These are phyloP conservation scores for Linnemannia hyalina DNA, from an alignment of 192 early-diverging fungal genomes.

Conservation along the genomic window DNA sequence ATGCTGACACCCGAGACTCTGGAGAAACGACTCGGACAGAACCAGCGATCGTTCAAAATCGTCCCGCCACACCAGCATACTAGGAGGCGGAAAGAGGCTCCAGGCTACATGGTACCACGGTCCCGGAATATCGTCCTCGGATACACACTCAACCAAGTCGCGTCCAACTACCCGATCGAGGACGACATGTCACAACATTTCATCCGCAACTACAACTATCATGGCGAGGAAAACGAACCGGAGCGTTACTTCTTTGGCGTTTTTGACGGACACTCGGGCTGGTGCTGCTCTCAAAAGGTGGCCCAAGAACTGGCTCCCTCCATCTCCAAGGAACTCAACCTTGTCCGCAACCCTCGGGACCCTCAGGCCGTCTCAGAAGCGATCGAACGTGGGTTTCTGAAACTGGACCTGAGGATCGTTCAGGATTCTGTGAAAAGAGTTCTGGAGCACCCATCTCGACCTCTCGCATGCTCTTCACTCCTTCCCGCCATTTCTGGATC, in stretches of 20 bases:
- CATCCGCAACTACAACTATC: slow-evolving; percentile 6
- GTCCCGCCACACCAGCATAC: background rate
- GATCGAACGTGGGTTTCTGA: slow-evolving; percentile 59
- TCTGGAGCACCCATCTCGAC: slow-evolving; percentile 38
- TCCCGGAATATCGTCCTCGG: slow-evolving; percentile 20
- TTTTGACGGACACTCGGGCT: slow-evolving; percentile 69
- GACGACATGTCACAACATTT: slow-evolving; percentile 58
- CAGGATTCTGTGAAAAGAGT: slow-evolving; percentile 53
- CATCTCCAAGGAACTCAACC: slow-evolving; percentile 57
- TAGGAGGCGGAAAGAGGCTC: background rate
- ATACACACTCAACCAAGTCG: slow-evolving; percentile 56
- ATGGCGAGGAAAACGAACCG: slow-evolving; percentile 21
- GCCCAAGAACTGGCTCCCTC: slow-evolving; percentile 59
- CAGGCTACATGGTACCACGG: background rate
- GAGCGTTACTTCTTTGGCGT: slow-evolving; percentile 61
- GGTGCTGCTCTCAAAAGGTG: slow-evolving; percentile 61
- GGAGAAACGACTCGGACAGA: slow-evolving; percentile 29
- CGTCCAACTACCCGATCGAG: slow-evolving; percentile 65
- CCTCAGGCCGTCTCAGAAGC: slow-evolving; percentile 22
- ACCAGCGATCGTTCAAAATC: slow-evolving; percentile 32
- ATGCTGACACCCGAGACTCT: slow-evolving; percentile 42
- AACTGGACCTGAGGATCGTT: slow-evolving; percentile 64
- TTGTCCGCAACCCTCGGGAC: slow-evolving; percentile 8
- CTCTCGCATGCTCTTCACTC: slow-evolving; percentile 48
- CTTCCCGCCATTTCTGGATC: slow-evolving; percentile 62